Percentiles rank a stretch among this genome's conserved stretches.
Conservation (phyloP, 2,329 filamentous ascomycete genomes). For the Paecilomyces fulvus region DNA sequence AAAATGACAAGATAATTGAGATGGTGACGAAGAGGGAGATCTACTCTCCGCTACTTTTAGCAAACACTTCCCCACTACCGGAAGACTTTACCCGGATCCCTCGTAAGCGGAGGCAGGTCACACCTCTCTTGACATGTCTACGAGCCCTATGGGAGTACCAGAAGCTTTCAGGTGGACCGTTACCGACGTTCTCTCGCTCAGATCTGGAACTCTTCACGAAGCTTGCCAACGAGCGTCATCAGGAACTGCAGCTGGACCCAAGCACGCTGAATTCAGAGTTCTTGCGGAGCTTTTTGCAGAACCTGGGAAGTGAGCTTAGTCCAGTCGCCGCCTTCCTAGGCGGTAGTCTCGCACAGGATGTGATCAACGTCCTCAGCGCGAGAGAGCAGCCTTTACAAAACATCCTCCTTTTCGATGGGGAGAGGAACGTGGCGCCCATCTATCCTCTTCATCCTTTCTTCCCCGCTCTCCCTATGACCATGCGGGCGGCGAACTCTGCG, state of each 20-base stretch:
- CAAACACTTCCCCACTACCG: constrained; percentile 65
- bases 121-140: constrained; percentile 74
- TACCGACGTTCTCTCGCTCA: constrained; percentile 48
- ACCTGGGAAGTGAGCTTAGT: constrained; percentile 72
- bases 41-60: constrained; percentile 82
- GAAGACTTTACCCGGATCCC: constrained; percentile 63
- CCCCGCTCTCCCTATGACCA: constrained; percentile 20
- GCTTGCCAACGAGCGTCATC: constrained; percentile 69
- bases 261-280: constrained; percentile 63
- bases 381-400: constrained; percentile 95
- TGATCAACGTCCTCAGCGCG: constrained; percentile 89
- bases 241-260: constrained; percentile 60
- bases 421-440: constrained; percentile 65
- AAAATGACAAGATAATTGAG: constrained; percentile 67
- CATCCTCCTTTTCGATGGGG: constrained; percentile 83
- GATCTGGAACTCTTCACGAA: constrained; percentile 71
- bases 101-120: constrained; percentile 63
- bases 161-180: constrained; percentile 45
- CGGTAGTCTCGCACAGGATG: constrained; percentile 85
- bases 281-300: constrained; percentile 76
- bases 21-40: constrained; percentile 84
- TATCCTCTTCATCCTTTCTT: constrained; percentile 71
- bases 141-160: constrained; percentile 88
- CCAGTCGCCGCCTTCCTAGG: constrained; percentile 85
- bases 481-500: constrained; percentile 20